Evolutionary conservation across 2,329 filamentous ascomycete species (phyloP), one percentile per base, ranked within the genome.

Genomic region (Botrytis hyacinthi): DNA sequence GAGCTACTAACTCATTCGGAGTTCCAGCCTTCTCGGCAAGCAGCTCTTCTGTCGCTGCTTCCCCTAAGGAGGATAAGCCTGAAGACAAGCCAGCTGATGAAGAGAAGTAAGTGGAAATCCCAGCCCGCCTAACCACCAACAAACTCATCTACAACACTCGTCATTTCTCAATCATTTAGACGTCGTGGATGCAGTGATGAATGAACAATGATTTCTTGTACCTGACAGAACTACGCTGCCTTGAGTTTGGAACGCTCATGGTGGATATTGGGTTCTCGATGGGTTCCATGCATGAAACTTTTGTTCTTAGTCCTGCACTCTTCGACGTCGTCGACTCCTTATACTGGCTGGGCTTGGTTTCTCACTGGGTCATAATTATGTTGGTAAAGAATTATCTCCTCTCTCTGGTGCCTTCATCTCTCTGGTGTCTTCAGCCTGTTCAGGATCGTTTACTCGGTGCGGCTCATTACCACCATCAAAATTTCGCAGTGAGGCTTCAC

Each of bases 161-260:
- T 32, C 29, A 48, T n/a, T 26, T 32, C 12, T 44, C 22, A 46
- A 40, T n/a, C 29, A 10, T 14, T 5, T 18, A 12, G 16, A 54
- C 14, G 35, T 51, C 8, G 10, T 9, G 42, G 37, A 14, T 22
- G 29, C 40, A 68, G 4, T 8, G 35, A 40, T 22, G n/a, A 35
- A 29, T n/a, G 65, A 57, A 42, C 5, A 16, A 29, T 54, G 29
- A 5, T 54, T 54, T 57, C 16, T 57, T 22, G 35, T n/a, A 57
- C 65, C 65, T 54, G 48, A 68, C 18, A 57, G 48, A 42, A 51
- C 65, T 10, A 68, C 46, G 65, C 51, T 54, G 35, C 65, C 35
- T 68, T 57, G 20, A 57, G 65, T 54, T n/a, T 57, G 35, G 48
- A 37, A 68, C 37, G 35, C 65, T 68, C 20, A 57, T 54, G 65